Base-by-base conservation (phyloP, 75 land plant genomes). In the Picea glauca region DNA sequence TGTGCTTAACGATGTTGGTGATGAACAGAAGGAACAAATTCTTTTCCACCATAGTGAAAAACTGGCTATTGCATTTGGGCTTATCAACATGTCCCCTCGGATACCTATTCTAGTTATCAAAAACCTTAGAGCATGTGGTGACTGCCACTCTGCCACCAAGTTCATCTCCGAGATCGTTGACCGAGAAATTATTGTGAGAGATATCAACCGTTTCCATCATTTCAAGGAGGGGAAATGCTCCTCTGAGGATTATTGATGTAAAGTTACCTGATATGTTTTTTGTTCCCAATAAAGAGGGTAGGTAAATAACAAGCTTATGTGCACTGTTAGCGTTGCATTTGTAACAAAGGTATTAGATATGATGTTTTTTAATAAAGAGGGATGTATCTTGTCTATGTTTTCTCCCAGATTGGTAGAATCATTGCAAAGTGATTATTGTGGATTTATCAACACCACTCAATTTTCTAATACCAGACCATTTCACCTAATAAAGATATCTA, bases 1-100 rank as follows among this genome's bases (percentile, higher is more conserved):
- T 40, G 76, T 74, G 33, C 14, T 74, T 23, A 43, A 43, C 18
- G 76, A 74, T 54, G 76, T 74, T 1, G 76, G 40, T 13, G 76
- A 74, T 12, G 76, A 74, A 18, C 58, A 74, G 31, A 74, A 74
- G 76, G 76, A 74, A 40, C 59, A 74, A 54, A 74, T 40, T 54
- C 67, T 64, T 64, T 64, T 33, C 32, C 38, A 64, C 67, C 67
- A 64, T 64, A 64, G 38, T 3, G 67, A 54, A 43, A 43, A 43
- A 60, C 15, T 40, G 58, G 50, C 50, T 5, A 43, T 54, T 43
- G 76, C 76, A 74, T 54, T 74, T 54, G 30, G 58, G 21, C 50
- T 54, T n/a, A n/a, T 43, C 50, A 54, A n/a, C 76, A 64, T 4
- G 15, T 12, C 38, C 2, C 67, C 67, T 64, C 35, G 13, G 35